Evolutionary conservation across 192 early-diverging fungal genomes (phyloP).

Genomic region (Backusella tarrabulga): DNA sequence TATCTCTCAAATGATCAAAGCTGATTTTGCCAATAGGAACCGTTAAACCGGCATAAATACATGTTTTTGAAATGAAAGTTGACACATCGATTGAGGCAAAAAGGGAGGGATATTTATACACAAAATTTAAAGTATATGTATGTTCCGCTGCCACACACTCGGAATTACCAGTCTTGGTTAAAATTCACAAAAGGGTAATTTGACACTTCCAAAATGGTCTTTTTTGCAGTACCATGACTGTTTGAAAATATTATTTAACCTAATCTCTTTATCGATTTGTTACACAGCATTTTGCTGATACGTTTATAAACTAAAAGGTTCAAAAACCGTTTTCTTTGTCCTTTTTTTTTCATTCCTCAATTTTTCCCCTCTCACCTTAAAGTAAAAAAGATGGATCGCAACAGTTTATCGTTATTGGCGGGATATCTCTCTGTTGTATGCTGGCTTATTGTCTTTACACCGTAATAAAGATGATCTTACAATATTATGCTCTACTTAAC

Average conservation of each 20-base stretch:
- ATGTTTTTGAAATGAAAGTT: too few species aligned
- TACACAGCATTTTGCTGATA: not conserved
- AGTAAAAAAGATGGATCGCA: slow-evolving; percentile 8
- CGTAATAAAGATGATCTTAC: slow-evolving; percentile 41
- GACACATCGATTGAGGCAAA: too few species aligned
- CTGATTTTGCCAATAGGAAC: too few species aligned
- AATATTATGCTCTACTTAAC: too few species aligned
- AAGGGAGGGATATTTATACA: too few species aligned
- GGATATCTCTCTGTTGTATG: slow-evolving; percentile 70
- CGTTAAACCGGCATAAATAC: too few species aligned
- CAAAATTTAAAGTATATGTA: not conserved
- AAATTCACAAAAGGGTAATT: not conserved
- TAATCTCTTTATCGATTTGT: not conserved
- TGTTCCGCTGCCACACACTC: not conserved
- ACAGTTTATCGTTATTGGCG: slow-evolving; percentile 42
- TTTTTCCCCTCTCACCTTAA: not conserved
- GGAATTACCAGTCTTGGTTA: not conserved
- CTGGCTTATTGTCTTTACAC: slow-evolving; percentile 84
- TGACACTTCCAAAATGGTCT: not conserved
- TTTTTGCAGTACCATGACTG: not conserved
- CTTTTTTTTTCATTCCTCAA: not conserved
- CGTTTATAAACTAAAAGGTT: not conserved
- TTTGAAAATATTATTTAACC: not conserved
- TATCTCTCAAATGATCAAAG: too few species aligned
- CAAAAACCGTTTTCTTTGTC: not conserved